A percentile compares a stretch with the other conserved stretches of the same genome.
phyloP scores from a whole-genome alignment of 2,329 filamentous ascomycete genomes.

The Neospermospora avenae region DNA sequence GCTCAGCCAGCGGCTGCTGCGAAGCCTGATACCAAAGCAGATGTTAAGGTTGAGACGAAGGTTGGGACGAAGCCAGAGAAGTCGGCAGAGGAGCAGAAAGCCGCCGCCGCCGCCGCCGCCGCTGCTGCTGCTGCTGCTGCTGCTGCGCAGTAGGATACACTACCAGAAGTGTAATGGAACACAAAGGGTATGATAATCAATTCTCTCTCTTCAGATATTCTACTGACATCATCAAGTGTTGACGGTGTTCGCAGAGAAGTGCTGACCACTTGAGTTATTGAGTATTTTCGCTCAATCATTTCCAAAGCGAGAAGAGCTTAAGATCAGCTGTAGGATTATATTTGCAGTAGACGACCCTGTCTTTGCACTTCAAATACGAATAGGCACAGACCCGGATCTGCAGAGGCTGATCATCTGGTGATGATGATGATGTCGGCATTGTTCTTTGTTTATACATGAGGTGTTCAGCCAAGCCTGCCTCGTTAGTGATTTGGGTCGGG shows the following conservation, averaged over 20 bases:
- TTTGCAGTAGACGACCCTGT: conserved; percentile 7
- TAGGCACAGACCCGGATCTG: conserved; percentile 12
- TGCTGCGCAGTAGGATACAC: too few species aligned
- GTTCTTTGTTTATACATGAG: conserved; percentile 18
- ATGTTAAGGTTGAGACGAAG: conserved; percentile 14
- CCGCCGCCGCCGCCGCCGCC: too few species aligned
- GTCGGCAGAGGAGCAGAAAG: conserved; percentile 1
- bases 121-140: too few species aligned
- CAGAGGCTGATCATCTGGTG: conserved; percentile 20
- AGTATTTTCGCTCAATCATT: background rate
- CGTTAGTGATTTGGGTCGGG: conserved; percentile 24
- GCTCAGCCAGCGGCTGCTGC: conserved; percentile 1
- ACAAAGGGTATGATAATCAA: background rate
- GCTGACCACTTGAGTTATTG: background rate
- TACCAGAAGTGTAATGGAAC: too few species aligned
- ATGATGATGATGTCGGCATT: conserved; percentile 20
- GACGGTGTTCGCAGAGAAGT: background rate
- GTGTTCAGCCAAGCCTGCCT: conserved; percentile 14
- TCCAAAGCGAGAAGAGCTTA: background rate
- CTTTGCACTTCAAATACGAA: background rate
- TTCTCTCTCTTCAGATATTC: too few species aligned
- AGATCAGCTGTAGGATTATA: conserved; percentile 12
- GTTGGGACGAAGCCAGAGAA: conserved; percentile 2
- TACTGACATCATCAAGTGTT: background rate
- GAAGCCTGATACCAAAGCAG: conserved; percentile 5